Percentiles rank a stretch among this genome's conserved stretches.
Evolutionary conservation across 331 rosid species (phyloP).

Genomic region (Acacia concinna): DNA sequence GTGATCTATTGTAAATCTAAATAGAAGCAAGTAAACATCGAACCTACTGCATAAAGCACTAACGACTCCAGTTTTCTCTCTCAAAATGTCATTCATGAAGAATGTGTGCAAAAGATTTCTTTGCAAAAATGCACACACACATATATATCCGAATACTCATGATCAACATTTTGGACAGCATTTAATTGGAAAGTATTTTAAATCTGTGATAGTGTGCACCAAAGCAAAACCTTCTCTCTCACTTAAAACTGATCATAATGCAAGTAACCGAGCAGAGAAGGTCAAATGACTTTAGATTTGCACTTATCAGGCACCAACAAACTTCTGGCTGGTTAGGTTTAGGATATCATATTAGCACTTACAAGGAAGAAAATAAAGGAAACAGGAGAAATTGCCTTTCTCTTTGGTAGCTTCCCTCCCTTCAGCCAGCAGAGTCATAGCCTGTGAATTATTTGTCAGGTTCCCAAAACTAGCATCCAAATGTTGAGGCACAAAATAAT

Average conservation of each 20-base stretch:
- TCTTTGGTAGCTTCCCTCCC: not conserved
- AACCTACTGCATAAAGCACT: not conserved
- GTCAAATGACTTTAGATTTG: not conserved
- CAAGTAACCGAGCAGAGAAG: not conserved
- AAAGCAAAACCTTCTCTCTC: not conserved
- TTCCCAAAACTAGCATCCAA: conserved; percentile 18
- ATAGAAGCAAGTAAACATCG: not conserved
- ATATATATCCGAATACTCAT: not conserved
- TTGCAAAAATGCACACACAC: too few relatives aligned
- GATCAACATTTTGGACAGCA: not conserved
- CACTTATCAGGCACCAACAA: not conserved
- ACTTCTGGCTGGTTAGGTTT: too few relatives aligned
- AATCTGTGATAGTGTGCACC: not conserved
- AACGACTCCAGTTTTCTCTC: not conserved
- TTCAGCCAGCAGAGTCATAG: not conserved
- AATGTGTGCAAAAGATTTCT: not conserved
- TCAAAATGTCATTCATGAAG: not conserved
- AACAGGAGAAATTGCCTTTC: not conserved
- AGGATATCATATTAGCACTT: not conserved
- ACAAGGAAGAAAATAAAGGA: not conserved
- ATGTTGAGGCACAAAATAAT: conserved; percentile 21
- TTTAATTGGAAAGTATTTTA: not conserved
- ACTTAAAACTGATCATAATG: not conserved
- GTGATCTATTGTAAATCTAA: not conserved
- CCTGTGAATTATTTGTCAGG: conserved; percentile 7